Evolutionary conservation across 2,329 filamentous ascomycete species (phyloP), one percentile per base, ranked within the genome.

Genomic region (Paracamarosporium sp.): DNA sequence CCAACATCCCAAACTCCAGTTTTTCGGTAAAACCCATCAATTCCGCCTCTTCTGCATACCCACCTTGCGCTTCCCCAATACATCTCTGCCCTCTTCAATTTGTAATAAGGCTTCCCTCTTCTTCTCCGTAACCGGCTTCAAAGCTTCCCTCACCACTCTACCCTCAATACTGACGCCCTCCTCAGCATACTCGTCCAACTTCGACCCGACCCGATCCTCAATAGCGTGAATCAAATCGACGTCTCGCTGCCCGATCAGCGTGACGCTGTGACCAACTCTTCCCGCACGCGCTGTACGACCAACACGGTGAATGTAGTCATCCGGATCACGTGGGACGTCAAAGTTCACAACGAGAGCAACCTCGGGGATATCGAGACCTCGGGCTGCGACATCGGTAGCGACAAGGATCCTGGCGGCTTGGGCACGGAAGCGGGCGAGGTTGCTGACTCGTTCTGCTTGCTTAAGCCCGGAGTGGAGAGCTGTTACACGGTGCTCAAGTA

Each of bases 251-350:
- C 95, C 94, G 2, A 99, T 90, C 67, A 99, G 86, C 2, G 92
- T 96, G 15, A 97, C 87, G 5, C 90, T 88, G 63, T 93, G 89
- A 69, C 95, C 95, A 52, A 83, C 84, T 43, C 93, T 86, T 0
- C 95, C 95, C 0, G 95, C 95, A 85, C 95, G 89, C 3, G 95
- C 95, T 12, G 95, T 99, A 78, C 95, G 90, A 75, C 95, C 95
- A 50, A 97, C 94, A 12, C 95, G 88, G 80, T 99, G 95, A 64
- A 99, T 95, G 76, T 99, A 99, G 78, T 97, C 94, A 75, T 97
- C 93, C 3, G 94, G 92, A 72, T 97, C 92, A n/a, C 94, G 88
- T 0, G 95, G 95, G 0, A 99, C 87, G 73, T 99, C 95, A 78
- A 93, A 99, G 78, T 99, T 98, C 72, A 99, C 81, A 2, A 99